These are phyloP conservation scores for Piper longum DNA, from an alignment of 164 flowering plant genomes.

Conservation along the genomic window DNA sequence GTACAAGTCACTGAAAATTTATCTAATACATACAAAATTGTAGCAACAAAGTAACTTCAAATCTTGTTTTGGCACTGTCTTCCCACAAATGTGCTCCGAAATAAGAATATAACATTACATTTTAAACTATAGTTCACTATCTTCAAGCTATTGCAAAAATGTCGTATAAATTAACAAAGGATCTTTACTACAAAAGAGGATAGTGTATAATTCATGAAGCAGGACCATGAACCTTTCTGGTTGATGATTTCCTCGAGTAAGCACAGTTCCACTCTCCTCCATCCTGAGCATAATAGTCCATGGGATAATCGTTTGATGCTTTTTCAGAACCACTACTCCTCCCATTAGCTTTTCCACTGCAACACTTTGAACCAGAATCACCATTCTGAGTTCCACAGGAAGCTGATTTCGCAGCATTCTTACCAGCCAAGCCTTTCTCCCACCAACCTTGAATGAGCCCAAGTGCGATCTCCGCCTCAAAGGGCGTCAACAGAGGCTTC, in stretches of 20 bases:
- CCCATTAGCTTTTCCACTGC: conserved; percentile 8
- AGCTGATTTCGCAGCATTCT: neutral
- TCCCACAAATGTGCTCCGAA: too few relatives aligned
- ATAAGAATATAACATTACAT: too few relatives aligned
- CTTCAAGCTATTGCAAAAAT: too few relatives aligned
- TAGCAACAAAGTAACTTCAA: too few relatives aligned
- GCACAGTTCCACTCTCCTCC: conserved; percentile 93
- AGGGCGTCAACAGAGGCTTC: conserved; percentile 76
- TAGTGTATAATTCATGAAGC: too few relatives aligned
- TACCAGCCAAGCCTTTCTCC: conserved; percentile 32
- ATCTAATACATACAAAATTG: too few relatives aligned
- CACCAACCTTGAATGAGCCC: conserved; percentile 82
- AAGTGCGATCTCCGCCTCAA: conserved; percentile 90
- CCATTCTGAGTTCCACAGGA: neutral
- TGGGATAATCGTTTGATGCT: conserved; percentile 51
- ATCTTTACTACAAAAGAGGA: too few relatives aligned
- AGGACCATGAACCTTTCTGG: conserved; percentile 15
- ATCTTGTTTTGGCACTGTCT: too few relatives aligned
- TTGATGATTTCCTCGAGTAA: conserved; percentile 37
- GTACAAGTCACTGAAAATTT: too few relatives aligned
- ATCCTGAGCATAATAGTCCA: conserved; percentile 97
- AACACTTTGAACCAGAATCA: conserved; percentile 20
- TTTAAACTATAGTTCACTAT: too few relatives aligned
- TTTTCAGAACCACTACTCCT: conserved; percentile 5
- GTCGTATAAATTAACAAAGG: too few relatives aligned